Percentiles rank a stretch among this genome's conserved stretches.
These are phyloP conservation scores for Entelexis paramagnoliae DNA, from an alignment of 1,139 yeast species.

Conservation along the genomic window DNA sequence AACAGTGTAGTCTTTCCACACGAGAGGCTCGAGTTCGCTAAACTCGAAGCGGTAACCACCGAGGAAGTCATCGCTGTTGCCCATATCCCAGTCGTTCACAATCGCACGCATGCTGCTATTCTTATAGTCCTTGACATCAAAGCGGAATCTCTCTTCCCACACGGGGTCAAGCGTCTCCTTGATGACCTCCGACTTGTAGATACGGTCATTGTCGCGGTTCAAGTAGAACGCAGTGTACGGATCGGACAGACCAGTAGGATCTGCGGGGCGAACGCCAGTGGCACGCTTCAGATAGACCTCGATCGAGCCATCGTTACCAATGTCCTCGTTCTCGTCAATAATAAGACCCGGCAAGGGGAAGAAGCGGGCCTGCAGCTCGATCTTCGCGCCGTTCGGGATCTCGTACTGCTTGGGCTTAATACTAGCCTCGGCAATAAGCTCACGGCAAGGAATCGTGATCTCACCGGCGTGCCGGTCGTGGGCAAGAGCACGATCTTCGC, in stretches of 20 bases:
- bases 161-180: slow-evolving; percentile 82
- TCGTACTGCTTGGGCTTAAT: slow-evolving; percentile 36
- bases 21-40: slow-evolving; percentile 49
- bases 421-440: slow-evolving; percentile 57
- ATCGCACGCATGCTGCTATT: slow-evolving; percentile 28
- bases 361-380: slow-evolving; percentile 62
- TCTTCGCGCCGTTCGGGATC: slow-evolving; percentile 36
- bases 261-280: slow-evolving; percentile 67
- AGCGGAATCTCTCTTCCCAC: slow-evolving; percentile 61
- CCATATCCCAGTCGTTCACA: slow-evolving; percentile 86
- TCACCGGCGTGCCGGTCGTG: slow-evolving; percentile 39
- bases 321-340: slow-evolving; percentile 65
- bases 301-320: slow-evolving; percentile 65
- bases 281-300: slow-evolving; percentile 57
- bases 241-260: slow-evolving; percentile 83
- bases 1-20: slow-evolving; percentile 34
- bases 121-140: slow-evolving; percentile 45
- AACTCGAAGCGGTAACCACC: slow-evolving; percentile 58
- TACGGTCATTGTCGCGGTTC: slow-evolving; percentile 51
- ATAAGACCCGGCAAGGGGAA: slow-evolving; percentile 52
- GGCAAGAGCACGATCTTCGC: slow-evolving; percentile 30
- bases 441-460: slow-evolving; percentile 54
- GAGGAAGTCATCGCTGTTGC: slow-evolving; percentile 70
- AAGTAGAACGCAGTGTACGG: slow-evolving; percentile 71
- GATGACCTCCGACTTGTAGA: slow-evolving; percentile 63